Conservation (phyloP, 2,329 filamentous ascomycete genomes). For the Cytospora mali region DNA sequence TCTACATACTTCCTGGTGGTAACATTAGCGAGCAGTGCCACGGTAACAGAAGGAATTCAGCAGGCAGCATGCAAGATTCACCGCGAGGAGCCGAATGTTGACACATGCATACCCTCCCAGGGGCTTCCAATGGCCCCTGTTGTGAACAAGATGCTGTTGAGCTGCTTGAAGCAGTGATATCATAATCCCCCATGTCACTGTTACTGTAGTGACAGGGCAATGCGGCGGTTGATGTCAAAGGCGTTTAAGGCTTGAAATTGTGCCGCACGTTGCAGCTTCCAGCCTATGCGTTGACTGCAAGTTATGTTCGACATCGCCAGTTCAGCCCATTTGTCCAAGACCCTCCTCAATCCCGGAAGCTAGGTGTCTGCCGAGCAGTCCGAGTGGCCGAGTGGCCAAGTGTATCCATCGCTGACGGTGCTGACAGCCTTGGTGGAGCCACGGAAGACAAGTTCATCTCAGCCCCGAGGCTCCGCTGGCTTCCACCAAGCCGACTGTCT, state of each 20-base stretch:
- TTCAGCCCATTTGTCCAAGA: background rate
- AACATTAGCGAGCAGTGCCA: conserved; percentile 8
- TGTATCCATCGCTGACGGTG: background rate
- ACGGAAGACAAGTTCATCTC: conserved; percentile 15
- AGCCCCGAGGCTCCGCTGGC: conserved; percentile 10
- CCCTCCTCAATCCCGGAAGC: background rate
- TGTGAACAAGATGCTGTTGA: background rate
- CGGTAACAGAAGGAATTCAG: conserved; percentile 18
- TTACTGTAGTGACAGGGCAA: background rate
- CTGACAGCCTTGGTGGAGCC: conserved; percentile 6
- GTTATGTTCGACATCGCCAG: background rate
- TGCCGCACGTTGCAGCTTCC: background rate
- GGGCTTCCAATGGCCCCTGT: background rate
- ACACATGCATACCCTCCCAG: background rate
- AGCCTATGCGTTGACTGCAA: background rate
- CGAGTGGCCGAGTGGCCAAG: background rate
- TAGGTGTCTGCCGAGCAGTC: background rate
- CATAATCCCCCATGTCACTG: background rate
- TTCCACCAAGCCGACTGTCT: conserved; percentile 3
- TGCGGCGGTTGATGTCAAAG: background rate
- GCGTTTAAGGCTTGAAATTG: background rate
- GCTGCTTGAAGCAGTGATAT: background rate
- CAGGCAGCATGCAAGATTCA: conserved; percentile 15
- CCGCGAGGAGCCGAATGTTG: conserved; percentile 10
- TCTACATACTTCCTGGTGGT: conserved; percentile 1